Conservation (phyloP, 805 yeast genomes). For the Wickerhamomyces bisporus region DNA sequence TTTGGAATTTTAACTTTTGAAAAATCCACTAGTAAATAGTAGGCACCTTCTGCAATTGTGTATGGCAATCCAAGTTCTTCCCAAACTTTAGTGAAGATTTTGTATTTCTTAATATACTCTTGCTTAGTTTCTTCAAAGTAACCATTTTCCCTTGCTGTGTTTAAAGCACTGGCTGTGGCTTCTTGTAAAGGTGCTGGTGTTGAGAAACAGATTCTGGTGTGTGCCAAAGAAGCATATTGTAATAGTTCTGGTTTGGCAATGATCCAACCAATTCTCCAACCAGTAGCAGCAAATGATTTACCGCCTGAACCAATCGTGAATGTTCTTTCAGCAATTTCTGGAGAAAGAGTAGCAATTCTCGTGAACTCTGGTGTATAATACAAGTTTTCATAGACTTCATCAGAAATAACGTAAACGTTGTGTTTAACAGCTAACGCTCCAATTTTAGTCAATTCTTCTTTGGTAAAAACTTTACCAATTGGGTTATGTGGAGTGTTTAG, state of each 20-base stretch:
- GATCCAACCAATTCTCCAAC: conserved; percentile 98
- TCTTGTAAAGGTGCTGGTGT: conserved; percentile 91
- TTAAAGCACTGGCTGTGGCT: conserved; percentile 78
- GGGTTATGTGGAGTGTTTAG: conserved; percentile 96
- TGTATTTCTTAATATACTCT: conserved; percentile 66
- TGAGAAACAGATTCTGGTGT: conserved; percentile 89
- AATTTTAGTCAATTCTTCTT: conserved; percentile 64
- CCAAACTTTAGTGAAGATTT: conserved; percentile 68
- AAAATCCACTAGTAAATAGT: conserved; percentile 85
- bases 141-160: conserved; percentile 49
- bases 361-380: conserved; percentile 67
- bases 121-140: conserved; percentile 70
- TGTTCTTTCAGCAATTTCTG: conserved; percentile 74
- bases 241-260: conserved; percentile 81
- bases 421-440: conserved; percentile 83
- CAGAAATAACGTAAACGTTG: conserved; percentile 78
- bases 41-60: conserved; percentile 90
- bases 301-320: conserved; percentile 96
- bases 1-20: conserved; percentile 74
- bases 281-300: conserved; percentile 97
- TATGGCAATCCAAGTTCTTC: conserved; percentile 88
- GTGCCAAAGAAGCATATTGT: conserved; percentile 80
- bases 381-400: conserved; percentile 93
- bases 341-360: conserved; percentile 76
- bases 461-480: conserved; percentile 82